phyloP scores from a whole-genome alignment of 106 monocot genomes.

The Acanthochlamys bracteata region DNA sequence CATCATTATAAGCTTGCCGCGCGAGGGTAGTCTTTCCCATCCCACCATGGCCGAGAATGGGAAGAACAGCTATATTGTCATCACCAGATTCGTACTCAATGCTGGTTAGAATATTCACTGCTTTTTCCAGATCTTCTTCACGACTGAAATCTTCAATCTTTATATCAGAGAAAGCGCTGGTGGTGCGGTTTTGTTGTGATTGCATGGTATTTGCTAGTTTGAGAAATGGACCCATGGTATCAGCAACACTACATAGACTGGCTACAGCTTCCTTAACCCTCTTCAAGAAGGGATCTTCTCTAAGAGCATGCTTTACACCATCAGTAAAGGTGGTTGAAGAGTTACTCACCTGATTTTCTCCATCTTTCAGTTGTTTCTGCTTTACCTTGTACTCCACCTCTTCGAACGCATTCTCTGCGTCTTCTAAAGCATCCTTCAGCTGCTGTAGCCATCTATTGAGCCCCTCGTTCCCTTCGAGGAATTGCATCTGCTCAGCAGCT shows the following conservation, averaged over 20 bases:
- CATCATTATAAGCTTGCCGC: background rate
- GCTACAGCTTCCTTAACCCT: background rate
- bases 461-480: background rate
- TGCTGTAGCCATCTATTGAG: background rate
- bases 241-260: background rate
- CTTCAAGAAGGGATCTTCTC: background rate
- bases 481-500: background rate
- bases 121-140: background rate
- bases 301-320: background rate
- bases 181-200: background rate
- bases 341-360: background rate
- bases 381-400: background rate
- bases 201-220: background rate
- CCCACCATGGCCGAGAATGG: background rate
- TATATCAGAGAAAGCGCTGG: background rate
- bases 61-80: conserved; percentile 10
- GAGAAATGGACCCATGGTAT: background rate
- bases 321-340: background rate
- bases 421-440: background rate
- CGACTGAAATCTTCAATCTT: background rate
- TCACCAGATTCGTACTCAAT: background rate
- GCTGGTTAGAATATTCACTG: background rate
- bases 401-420: background rate
- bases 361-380: background rate
- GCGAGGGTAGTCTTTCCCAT: conserved; percentile 1